Percentiles rank a stretch among this genome's conserved stretches.
Conservation (phyloP, 2,329 filamentous ascomycete genomes). For the Dendrostoma leiphaemia region DNA sequence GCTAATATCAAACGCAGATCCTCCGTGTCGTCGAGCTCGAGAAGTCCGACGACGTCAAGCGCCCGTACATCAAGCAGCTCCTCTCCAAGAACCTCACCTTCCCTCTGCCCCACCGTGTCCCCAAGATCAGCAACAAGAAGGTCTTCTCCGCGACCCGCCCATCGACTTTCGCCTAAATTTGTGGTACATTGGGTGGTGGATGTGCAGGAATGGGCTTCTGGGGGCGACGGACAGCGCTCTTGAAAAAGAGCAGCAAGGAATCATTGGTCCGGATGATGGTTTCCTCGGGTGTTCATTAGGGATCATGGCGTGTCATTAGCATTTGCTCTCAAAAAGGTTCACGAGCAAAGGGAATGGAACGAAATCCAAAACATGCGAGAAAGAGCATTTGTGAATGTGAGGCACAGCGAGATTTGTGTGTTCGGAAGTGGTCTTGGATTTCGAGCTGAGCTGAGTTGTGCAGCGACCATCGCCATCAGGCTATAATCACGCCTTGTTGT, state of each 20-base stretch:
- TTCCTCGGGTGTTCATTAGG: conserved; percentile 60
- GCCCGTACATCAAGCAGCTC: conserved; percentile 99
- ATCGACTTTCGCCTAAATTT: conserved; percentile 88
- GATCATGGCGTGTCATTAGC: conserved; percentile 59
- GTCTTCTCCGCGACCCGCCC: conserved; percentile 91
- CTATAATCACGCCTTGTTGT: no score
- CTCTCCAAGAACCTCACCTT: conserved; percentile 93
- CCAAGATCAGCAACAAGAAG: conserved; percentile 82
- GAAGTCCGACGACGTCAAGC: conserved; percentile 92
- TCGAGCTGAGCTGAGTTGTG: background rate
- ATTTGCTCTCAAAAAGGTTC: conserved; percentile 48
- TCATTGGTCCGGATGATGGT: conserved; percentile 34
- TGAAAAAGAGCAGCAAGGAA: conserved; percentile 18
- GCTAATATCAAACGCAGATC: conserved; percentile 60
- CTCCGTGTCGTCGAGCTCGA: conserved; percentile 97
- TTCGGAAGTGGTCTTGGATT: background rate
- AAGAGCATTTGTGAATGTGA: background rate
- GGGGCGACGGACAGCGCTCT: conserved; percentile 27
- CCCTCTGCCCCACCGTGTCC: conserved; percentile 95
- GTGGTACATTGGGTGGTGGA: conserved; percentile 49
- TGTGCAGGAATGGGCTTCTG: conserved; percentile 10
- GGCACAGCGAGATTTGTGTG: background rate
- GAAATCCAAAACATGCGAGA: conserved; percentile 36
- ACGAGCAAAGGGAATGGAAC: conserved; percentile 35
- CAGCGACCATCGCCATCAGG: background rate